A percentile compares a stretch with the other conserved stretches of the same genome.
Conservation (phyloP, 805 yeast genomes). For the Millerago galiae region DNA sequence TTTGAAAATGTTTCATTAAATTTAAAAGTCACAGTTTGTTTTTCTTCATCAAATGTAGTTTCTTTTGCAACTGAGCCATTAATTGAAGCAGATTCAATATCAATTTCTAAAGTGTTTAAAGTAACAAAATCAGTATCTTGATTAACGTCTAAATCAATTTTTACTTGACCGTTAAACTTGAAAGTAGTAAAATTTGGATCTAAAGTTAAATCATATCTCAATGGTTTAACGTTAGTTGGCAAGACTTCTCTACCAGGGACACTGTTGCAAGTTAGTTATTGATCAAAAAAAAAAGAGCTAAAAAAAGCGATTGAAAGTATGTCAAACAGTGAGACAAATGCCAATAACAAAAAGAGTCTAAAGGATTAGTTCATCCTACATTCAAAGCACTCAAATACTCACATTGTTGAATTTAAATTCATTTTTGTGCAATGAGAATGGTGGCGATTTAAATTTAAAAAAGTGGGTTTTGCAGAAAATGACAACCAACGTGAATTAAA, state of each 20-base stretch:
- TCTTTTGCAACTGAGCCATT: conserved; percentile 29
- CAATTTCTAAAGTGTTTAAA: conserved; percentile 62
- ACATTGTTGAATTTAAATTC: conserved; percentile 4
- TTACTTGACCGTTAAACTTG: conserved; percentile 50
- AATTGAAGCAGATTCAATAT: conserved; percentile 42
- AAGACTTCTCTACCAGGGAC: conserved; percentile 36
- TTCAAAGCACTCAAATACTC: neutral
- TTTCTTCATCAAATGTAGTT: conserved; percentile 40
- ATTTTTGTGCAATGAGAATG: conserved; percentile 5
- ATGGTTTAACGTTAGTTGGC: conserved; percentile 64
- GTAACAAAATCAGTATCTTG: conserved; percentile 40
- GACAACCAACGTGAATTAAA: no score
- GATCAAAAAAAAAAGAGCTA: no score
- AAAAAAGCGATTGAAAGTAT: neutral
- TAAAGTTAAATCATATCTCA: conserved; percentile 61
- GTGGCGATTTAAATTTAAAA: neutral
- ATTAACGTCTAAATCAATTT: conserved; percentile 47
- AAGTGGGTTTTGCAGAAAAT: neutral
- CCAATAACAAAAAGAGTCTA: no score
- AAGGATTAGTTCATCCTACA: no score
- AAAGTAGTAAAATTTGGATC: conserved; percentile 57
- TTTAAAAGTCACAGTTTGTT: conserved; percentile 58
- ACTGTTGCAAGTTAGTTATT: conserved; percentile 7
- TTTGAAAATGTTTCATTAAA: conserved; percentile 39
- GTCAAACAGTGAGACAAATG: no score